A percentile compares a stretch with the other conserved stretches of the same genome.
phyloP scores from a whole-genome alignment of 2,329 filamentous ascomycete species.

The Pseudocercospora fuligena region DNA sequence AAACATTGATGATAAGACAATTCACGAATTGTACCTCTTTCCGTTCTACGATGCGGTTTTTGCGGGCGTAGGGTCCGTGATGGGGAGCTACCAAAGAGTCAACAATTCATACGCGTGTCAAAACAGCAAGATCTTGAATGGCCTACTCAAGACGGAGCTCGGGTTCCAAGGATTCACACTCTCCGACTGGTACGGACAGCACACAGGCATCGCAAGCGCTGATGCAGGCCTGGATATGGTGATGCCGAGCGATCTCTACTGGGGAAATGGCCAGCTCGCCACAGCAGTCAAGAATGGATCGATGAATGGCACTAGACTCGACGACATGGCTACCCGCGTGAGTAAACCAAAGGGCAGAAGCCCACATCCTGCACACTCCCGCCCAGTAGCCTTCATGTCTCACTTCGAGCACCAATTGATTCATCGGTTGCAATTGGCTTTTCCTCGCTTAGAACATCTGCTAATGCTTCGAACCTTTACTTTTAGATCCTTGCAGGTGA shows the following conservation, averaged over 20 bases:
- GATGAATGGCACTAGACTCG: conserved; percentile 37
- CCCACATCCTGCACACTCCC: no score
- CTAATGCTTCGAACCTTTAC: no score
- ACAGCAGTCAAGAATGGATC: conserved; percentile 42
- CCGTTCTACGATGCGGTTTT: conserved; percentile 73
- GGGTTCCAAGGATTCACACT: conserved; percentile 49
- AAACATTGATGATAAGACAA: conserved; percentile 38
- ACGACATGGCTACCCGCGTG: conserved; percentile 43
- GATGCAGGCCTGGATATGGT: conserved; percentile 40
- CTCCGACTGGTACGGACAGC: conserved; percentile 52
- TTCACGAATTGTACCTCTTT: conserved; percentile 60
- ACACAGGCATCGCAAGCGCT: conserved; percentile 38
- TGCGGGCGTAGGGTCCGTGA: conserved; percentile 76
- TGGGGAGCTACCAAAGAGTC: conserved; percentile 73
- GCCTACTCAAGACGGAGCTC: conserved; percentile 68
- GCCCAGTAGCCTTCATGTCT: no score
- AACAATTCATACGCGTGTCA: conserved; percentile 64
- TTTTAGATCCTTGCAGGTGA: conserved; percentile 34
- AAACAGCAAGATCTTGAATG: conserved; percentile 71
- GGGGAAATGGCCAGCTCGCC: conserved; percentile 34
- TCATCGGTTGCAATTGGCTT: no score
- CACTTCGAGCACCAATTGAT: no score
- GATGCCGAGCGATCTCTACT: conserved; percentile 36
- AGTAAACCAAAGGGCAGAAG: no score
- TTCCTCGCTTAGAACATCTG: no score